These are phyloP conservation scores for Lophiostoma macrostomum DNA, from an alignment of 495 filamentous ascomycete species.

Conservation along the genomic window DNA sequence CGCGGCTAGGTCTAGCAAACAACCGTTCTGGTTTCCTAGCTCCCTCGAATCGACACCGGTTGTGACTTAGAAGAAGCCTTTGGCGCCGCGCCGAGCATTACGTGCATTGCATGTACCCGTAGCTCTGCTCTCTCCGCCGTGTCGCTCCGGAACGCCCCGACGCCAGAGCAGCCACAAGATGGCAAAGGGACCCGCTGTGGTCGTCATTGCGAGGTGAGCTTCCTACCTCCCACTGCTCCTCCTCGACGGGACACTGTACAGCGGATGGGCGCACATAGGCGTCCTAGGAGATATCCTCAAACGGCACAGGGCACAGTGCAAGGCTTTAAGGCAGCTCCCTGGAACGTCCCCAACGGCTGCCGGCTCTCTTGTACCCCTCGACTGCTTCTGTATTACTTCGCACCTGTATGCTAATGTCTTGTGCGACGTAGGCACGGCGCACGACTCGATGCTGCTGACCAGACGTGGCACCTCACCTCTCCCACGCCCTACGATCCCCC, in stretches of 20 bases:
- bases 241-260: too few relatives aligned
- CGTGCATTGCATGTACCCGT: slow-evolving; percentile 5
- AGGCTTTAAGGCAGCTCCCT: too few relatives aligned
- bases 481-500: slow-evolving; percentile 94
- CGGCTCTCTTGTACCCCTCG: too few relatives aligned
- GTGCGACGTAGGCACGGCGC: slow-evolving; percentile 70
- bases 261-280: too few relatives aligned
- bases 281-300: too few relatives aligned
- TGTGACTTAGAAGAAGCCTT: not conserved
- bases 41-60: not conserved
- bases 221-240: not conserved
- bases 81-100: not conserved
- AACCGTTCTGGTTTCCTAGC: too few relatives aligned
- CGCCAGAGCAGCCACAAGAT: slow-evolving; percentile 3
- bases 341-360: too few relatives aligned
- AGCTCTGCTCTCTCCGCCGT: not conserved
- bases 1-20: too few relatives aligned
- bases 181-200: slow-evolving; percentile 53
- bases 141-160: not conserved
- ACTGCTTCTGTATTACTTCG: too few relatives aligned
- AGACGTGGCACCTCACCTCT: slow-evolving; percentile 92
- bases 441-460: slow-evolving; percentile 87
- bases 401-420: too few relatives aligned
- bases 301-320: too few relatives aligned
- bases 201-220: slow-evolving; percentile 79